A percentile compares a stretch with the other conserved stretches of the same genome.
Evolutionary conservation across 1,284 basidiomycete genomes (phyloP).

Genomic region (Trametes pubescens): DNA sequence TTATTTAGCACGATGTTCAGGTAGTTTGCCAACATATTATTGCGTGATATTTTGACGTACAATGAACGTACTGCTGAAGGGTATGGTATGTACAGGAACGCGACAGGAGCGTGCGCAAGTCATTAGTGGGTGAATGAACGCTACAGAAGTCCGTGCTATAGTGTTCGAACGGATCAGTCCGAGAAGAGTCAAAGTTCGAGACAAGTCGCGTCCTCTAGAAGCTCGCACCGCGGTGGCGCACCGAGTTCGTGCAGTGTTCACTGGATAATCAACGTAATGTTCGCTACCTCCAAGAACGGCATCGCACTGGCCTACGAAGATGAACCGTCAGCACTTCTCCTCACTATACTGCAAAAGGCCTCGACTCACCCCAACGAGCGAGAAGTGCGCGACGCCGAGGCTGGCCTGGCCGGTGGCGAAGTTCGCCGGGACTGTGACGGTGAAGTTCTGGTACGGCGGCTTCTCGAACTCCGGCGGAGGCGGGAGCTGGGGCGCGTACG

Average conservation of each 20-base stretch:
- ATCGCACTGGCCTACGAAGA: slow-evolving; percentile 21
- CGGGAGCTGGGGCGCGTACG: slow-evolving; percentile 49
- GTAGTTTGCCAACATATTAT: background rate
- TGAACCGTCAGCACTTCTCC: background rate
- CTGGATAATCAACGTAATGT: slow-evolving; percentile 27
- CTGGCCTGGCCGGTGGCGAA: slow-evolving; percentile 44
- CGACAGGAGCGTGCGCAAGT: background rate
- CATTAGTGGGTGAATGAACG: too few relatives aligned
- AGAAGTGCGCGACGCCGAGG: slow-evolving; percentile 52
- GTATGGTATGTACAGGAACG: background rate
- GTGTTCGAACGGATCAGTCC: background rate
- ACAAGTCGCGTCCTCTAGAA: background rate
- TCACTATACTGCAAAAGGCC: background rate
- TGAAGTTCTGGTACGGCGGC: slow-evolving; percentile 60
- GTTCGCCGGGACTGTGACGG: slow-evolving; percentile 51
- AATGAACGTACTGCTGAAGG: background rate
- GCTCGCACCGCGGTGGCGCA: background rate
- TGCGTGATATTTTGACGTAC: background rate
- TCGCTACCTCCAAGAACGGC: slow-evolving; percentile 32
- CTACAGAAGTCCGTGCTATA: background rate
- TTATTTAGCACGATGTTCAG: background rate
- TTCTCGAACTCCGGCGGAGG: slow-evolving; percentile 31
- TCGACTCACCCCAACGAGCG: slow-evolving; percentile 55
- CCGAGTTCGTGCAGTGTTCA: background rate
- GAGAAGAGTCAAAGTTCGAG: background rate